Evolutionary conservation across 805 yeast genomes (phyloP), one percentile per base, ranked within the genome.

Genomic region (Suhomyces faveliae): DNA sequence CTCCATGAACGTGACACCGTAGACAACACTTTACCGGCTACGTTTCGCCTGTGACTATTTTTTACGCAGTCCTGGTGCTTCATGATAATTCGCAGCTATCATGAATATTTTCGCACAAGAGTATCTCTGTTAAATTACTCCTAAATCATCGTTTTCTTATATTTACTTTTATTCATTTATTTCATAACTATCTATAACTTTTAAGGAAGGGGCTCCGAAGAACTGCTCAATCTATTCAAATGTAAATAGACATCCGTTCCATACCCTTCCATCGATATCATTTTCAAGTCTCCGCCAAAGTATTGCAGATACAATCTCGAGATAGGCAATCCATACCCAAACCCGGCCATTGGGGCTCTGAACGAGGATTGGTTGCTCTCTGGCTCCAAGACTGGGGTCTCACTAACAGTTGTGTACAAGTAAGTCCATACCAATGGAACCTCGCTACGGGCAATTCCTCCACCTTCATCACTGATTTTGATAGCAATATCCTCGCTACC

Each of bases 231-330:
- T 46, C 95, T 74, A 66, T 89, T 89, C 62, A 89, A 74, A 67
- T 90, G 96, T 60, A 90, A 66, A 59, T 89, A 90, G 1, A 88
- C 96, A 62, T 89, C 97, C 1, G 97, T 89, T 12, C 97, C 97
- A 60, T 89, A 88, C 7, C 96, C 96, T 66, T 89, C 96, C 96
- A 90, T 88, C 27, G 89, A 81, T 47, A 89, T 89, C 59, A 90
- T 75, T 61, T 85, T 86, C 64, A 89, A 77, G 59, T 90, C 96
- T 3, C 96, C 96, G 5, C 96, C 96, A 62, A 90, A 89, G 63
- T 89, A 89, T 53, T 91, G 83, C 2, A 96, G 91, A 56, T 90
- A 90, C 33, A 89, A 74, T 49, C 96, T 69, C 42, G 94, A 85
- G 46, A 90, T 83, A 1, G 96, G 96, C 57, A 89, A 74, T 0